phyloP scores from a whole-genome alignment of 768 basidiomycete genomes.

The Hygrophorus russula region DNA sequence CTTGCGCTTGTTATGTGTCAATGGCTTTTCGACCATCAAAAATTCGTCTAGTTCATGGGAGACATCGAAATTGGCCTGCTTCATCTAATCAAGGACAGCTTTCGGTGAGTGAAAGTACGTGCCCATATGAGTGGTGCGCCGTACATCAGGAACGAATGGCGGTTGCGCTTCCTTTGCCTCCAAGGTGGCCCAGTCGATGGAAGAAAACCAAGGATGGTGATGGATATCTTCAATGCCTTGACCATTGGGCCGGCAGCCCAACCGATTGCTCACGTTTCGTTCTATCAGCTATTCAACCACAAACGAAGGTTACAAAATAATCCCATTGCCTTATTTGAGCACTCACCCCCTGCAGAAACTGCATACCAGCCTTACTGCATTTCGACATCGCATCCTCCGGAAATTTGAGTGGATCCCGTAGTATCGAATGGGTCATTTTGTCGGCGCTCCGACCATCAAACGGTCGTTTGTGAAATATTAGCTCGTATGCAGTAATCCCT shows the following conservation, averaged over 20 bases:
- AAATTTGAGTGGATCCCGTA: conserved; percentile 68
- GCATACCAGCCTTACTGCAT: conserved; percentile 56
- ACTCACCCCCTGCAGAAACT: conserved; percentile 58
- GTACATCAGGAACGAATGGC: conserved; percentile 86
- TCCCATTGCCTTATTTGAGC: conserved; percentile 2
- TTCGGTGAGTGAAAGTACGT: conserved; percentile 1
- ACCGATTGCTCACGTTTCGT: conserved; percentile 61
- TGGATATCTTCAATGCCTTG: conserved; percentile 73
- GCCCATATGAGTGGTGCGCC: conserved; percentile 20
- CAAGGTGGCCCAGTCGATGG: conserved; percentile 72
- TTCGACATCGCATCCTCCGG: conserved; percentile 54
- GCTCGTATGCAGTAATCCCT: conserved; percentile 82
- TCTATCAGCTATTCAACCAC: conserved; percentile 59
- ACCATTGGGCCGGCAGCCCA: conserved; percentile 68
- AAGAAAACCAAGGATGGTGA: conserved; percentile 74
- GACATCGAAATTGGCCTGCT: conserved; percentile 97
- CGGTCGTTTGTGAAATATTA: conserved; percentile 73
- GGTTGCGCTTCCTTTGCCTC: conserved; percentile 62
- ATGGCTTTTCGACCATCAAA: conserved; percentile 94
- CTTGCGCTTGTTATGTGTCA: conserved; percentile 90
- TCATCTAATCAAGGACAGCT: conserved; percentile 44
- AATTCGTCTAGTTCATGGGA: conserved; percentile 97
- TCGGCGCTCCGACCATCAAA: conserved; percentile 88
- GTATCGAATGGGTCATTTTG: conserved; percentile 78
- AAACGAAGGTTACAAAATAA: conserved; percentile 10